These are phyloP conservation scores for Saccharomycopsis schoenii DNA, from an alignment of 805 yeast species.

Conservation along the genomic window DNA sequence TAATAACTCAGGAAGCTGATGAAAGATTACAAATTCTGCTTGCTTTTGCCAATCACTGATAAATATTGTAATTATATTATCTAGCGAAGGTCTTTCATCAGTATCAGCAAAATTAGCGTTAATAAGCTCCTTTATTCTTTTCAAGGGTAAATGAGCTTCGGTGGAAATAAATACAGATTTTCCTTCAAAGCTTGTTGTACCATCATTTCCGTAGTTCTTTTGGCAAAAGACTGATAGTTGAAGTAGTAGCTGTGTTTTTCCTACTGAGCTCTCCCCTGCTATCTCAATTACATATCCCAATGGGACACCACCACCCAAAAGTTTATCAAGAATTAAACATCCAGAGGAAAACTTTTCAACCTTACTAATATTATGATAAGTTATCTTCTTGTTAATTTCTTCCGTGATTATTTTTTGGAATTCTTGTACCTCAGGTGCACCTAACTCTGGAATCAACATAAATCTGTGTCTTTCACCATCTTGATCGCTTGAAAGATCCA, in stretches of 20 bases:
- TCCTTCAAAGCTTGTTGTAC: neutral
- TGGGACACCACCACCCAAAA: conserved; percentile 47
- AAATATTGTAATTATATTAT: conserved; percentile 6
- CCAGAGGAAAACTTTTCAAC: conserved; percentile 38
- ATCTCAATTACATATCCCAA: conserved; percentile 58
- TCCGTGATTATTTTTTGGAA: conserved; percentile 6
- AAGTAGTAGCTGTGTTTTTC: conserved; percentile 73
- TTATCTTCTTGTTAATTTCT: conserved; percentile 7
- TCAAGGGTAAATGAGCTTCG: conserved; percentile 62
- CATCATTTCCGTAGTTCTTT: conserved; percentile 34
- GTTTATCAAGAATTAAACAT: conserved; percentile 37
- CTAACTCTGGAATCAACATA: conserved; percentile 19
- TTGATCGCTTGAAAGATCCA: neutral
- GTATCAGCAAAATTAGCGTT: conserved; percentile 28
- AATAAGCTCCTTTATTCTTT: conserved; percentile 45
- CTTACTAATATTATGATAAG: conserved; percentile 1
- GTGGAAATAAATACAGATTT: conserved; percentile 69
- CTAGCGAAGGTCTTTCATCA: conserved; percentile 27
- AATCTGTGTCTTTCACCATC: conserved; percentile 10
- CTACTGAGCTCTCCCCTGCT: conserved; percentile 77
- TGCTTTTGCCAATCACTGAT: conserved; percentile 11
- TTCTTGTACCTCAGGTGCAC: conserved; percentile 19
- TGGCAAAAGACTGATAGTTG: conserved; percentile 57
- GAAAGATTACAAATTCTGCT: conserved; percentile 65
- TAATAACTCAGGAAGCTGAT: conserved; percentile 43